These are phyloP conservation scores for maize (Zea mays) DNA, from an alignment of 176 grass and related monocot genomes.

Conservation along the genomic window Zm-B73-REFERENCE-NAM-5.0 NC_050105.1:81943501-81944000, in stretches of 20 bases:
- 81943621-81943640: neutral
- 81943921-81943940: conserved; percentile 88
- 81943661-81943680: neutral
- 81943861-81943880: conserved; percentile 93
- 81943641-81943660: neutral
- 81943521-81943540: too few species aligned
- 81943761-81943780: neutral
- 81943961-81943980: conserved; percentile 74
- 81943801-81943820: conserved; percentile 3
- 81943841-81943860: conserved; percentile 22
- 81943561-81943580: too few species aligned
- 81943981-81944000: neutral
- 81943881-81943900: conserved; percentile 91
- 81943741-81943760: neutral
- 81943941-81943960: conserved; percentile 91
- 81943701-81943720: neutral
- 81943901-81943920: conserved; percentile 75
- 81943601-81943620: neutral
- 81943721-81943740: neutral
- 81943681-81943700: neutral
- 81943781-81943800: neutral
- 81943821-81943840: conserved; percentile 3
- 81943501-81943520: too few species aligned
- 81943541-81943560: too few species aligned
- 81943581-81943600: too few species aligned